These are phyloP conservation scores for Podaxis carcinomalis DNA, from an alignment of 768 basidiomycete species.

Conservation along the genomic window DNA sequence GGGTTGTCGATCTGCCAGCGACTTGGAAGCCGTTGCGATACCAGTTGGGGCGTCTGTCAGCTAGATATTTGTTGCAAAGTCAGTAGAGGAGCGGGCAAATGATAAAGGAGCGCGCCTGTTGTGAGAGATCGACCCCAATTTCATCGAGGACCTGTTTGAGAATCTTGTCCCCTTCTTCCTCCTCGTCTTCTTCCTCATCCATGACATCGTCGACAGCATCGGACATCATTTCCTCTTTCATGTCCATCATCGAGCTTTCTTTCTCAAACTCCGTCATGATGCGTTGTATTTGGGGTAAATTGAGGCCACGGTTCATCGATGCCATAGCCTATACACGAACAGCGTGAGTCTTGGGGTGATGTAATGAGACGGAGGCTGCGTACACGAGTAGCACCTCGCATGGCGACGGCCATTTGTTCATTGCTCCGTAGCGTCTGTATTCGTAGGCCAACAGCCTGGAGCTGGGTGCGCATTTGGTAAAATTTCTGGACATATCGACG, in stretches of 20 bases:
- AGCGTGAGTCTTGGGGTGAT: constrained; percentile 10
- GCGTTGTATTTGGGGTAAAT: constrained; percentile 89
- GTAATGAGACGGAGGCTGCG: constrained; percentile 23
- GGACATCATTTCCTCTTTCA: constrained; percentile 99
- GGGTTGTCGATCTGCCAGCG: constrained; percentile 64
- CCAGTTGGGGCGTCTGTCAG: constrained; percentile 81
- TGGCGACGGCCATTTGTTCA: constrained; percentile 99
- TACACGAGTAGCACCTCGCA: constrained; percentile 96
- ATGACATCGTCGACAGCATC: constrained; percentile 97
- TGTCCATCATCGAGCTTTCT: constrained; percentile 98
- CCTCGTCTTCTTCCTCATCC: constrained; percentile 96
- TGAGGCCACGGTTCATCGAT: constrained; percentile 94
- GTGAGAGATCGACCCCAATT: constrained; percentile 89
- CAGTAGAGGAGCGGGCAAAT: background rate
- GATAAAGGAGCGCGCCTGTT: constrained; percentile 49
- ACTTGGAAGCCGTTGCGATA: constrained; percentile 54
- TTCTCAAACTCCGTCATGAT: constrained; percentile 99
- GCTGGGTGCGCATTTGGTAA: constrained; percentile 97
- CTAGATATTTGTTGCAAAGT: constrained; percentile 33
- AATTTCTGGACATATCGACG: constrained; percentile 96
- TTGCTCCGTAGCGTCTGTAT: constrained; percentile 97
- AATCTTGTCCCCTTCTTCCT: constrained; percentile 93
- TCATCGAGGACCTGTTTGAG: constrained; percentile 95
- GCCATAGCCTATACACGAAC: constrained; percentile 78
- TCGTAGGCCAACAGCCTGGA: constrained; percentile 91